Percentiles rank a stretch among this genome's conserved stretches.
phyloP scores from a whole-genome alignment of 2,329 filamentous ascomycete species.

The Penicillium hesseltinei region DNA sequence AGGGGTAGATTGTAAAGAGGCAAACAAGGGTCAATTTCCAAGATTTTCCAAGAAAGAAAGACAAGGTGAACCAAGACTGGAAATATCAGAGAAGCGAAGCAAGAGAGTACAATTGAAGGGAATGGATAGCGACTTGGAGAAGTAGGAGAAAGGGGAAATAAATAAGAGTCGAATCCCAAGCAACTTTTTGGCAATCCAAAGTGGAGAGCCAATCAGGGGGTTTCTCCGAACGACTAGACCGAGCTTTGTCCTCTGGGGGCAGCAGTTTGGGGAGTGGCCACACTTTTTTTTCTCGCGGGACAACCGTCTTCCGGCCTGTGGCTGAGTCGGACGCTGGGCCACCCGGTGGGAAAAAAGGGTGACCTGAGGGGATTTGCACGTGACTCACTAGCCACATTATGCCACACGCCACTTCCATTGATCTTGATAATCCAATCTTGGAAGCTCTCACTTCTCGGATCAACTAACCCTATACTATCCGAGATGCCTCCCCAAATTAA shows the following conservation, averaged over 20 bases:
- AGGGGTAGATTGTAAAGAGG: conserved; percentile 20
- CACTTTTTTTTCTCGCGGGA: conserved; percentile 8
- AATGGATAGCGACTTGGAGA: conserved; percentile 13
- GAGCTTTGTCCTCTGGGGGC: conserved; percentile 4
- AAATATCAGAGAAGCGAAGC: conserved; percentile 10
- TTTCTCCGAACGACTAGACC: conserved; percentile 8
- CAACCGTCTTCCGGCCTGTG: conserved; percentile 19
- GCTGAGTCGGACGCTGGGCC: conserved; percentile 16
- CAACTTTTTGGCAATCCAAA: conserved; percentile 23
- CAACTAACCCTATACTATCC: not conserved
- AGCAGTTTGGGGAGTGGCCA: conserved; percentile 4
- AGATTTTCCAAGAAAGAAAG: not conserved
- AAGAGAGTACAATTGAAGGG: conserved; percentile 12
- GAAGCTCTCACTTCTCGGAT: conserved; percentile 2
- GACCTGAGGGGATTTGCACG: conserved; percentile 17
- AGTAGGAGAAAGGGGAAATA: conserved; percentile 18
- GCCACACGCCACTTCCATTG: conserved; percentile 15
- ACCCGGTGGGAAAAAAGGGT: conserved; percentile 13
- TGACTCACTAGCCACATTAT: conserved; percentile 7
- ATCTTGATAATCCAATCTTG: conserved; percentile 9
- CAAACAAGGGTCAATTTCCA: conserved; percentile 11
- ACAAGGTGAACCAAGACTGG: conserved; percentile 1
- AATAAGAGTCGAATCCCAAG: conserved; percentile 20
- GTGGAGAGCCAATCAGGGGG: conserved; percentile 11
- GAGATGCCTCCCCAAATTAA: conserved; percentile 83